A percentile compares a stretch with the other conserved stretches of the same genome.
phyloP scores from a whole-genome alignment of 2,329 filamentous ascomycete species.

The Penicillium janthinellum region DNA sequence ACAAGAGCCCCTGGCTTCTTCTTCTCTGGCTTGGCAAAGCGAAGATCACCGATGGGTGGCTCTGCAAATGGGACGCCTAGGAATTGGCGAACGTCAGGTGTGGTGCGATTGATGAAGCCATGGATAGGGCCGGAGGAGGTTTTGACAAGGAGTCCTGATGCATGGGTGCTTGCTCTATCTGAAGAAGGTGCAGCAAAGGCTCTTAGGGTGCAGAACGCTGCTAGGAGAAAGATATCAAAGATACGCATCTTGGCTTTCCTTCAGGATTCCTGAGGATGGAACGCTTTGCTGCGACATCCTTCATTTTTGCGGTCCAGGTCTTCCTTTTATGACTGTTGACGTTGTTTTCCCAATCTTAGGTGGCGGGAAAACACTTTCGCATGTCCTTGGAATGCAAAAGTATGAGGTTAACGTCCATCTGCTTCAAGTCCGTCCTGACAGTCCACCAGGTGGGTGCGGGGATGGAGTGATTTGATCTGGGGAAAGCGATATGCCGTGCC shows the following conservation, averaged over 20 bases:
- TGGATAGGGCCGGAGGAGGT: conserved; percentile 5
- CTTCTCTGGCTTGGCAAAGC: conserved; percentile 17
- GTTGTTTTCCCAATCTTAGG: neutral
- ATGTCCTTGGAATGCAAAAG: neutral
- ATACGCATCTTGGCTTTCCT: neutral
- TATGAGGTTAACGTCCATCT: neutral
- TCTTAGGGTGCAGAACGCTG: neutral
- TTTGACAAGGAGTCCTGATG: conserved; percentile 1
- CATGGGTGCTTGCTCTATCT: neutral
- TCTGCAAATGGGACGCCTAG: conserved; percentile 26
- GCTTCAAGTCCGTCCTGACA: neutral
- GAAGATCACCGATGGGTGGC: conserved; percentile 20
- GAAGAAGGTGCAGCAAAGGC: conserved; percentile 4
- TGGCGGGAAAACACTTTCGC: neutral
- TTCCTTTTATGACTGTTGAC: neutral
- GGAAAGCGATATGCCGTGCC: neutral
- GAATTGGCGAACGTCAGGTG: conserved; percentile 14
- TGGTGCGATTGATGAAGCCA: conserved; percentile 7
- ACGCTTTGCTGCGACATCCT: neutral
- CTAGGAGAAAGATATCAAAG: neutral
- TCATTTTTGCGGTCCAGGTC: neutral
- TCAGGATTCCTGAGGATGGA: neutral
- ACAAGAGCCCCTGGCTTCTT: conserved; percentile 2
- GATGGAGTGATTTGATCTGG: neutral
- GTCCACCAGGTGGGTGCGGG: neutral